These are phyloP conservation scores for Talaromyces liani DNA, from an alignment of 495 filamentous ascomycete species.

Conservation along the genomic window DNA sequence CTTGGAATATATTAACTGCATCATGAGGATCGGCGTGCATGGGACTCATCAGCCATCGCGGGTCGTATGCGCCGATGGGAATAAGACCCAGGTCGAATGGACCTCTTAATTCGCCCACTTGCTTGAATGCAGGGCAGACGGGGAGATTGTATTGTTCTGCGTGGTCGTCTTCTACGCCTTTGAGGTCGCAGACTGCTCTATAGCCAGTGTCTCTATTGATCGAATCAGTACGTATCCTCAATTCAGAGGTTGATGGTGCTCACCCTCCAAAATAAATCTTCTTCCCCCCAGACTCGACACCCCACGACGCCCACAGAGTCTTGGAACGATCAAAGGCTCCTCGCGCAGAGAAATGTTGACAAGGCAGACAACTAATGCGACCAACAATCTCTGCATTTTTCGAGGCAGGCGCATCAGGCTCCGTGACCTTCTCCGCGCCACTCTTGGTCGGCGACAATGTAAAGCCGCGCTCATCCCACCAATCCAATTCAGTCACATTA, in stretches of 20 bases:
- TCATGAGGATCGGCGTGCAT: constrained; percentile 81
- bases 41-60: constrained; percentile 56
- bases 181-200: constrained; percentile 55
- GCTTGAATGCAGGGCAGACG: constrained; percentile 65
- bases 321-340: constrained; percentile 56
- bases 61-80: constrained; percentile 77
- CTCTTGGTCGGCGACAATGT: constrained; percentile 41
- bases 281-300: constrained; percentile 57
- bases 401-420: constrained; percentile 17
- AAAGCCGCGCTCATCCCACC: constrained; percentile 85
- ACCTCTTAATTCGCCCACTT: constrained; percentile 66
- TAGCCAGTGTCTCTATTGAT: constrained; percentile 57
- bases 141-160: constrained; percentile 55
- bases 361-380: constrained; percentile 73
- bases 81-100: constrained; percentile 80
- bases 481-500: constrained; percentile 84
- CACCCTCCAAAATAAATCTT: constrained; percentile 42
- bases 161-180: constrained; percentile 56
- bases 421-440: constrained; percentile 16
- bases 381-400: constrained; percentile 52
- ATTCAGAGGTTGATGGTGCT: constrained; percentile 2
- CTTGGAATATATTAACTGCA: constrained; percentile 70
- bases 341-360: constrained; percentile 75
- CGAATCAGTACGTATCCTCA: constrained; percentile 6
- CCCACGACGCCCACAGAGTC: constrained; percentile 88